Conservation (phyloP, 352 stramenopile genomes). For the Blastocystis sp. region DNA sequence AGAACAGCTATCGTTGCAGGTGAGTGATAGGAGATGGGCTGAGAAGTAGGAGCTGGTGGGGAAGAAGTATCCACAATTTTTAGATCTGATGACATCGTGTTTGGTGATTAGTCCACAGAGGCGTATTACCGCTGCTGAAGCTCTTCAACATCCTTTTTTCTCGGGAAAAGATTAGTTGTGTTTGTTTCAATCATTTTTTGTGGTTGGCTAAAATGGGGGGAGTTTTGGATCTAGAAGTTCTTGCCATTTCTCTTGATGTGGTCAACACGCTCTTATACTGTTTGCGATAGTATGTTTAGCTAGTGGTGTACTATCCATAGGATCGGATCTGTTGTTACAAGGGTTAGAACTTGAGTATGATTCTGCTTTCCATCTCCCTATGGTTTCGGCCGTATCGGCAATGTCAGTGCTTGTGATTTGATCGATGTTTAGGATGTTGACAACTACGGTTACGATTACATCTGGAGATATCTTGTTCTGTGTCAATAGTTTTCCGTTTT, state of each 20-base stretch:
- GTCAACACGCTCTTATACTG: constrained; percentile 9
- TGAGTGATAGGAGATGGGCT: not conserved
- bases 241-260: not conserved
- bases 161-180: constrained; percentile 28
- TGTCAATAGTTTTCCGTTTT: not conserved
- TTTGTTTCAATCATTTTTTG: not conserved
- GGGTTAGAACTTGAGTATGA: constrained; percentile 6
- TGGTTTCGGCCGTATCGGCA: constrained; percentile 13
- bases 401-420: not conserved
- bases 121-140: constrained; percentile 76
- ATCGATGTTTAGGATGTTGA: not conserved
- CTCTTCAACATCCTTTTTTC: constrained; percentile 77
- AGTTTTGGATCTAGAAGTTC: not conserved
- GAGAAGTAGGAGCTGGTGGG: not conserved
- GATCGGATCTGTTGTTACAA: not conserved
- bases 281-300: constrained; percentile 5
- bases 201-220: not conserved
- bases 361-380: not conserved
- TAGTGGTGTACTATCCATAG: not conserved
- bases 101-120: constrained; percentile 76
- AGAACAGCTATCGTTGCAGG: constrained; percentile 6
- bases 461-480: constrained; percentile 30
- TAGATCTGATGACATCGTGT: constrained; percentile 76
- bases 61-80: constrained; percentile 61
- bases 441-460: not conserved